Percentiles rank a stretch among this genome's conserved stretches.
Conservation (phyloP, 2,329 filamentous ascomycete genomes). For the Hypoxylon sp. region DNA sequence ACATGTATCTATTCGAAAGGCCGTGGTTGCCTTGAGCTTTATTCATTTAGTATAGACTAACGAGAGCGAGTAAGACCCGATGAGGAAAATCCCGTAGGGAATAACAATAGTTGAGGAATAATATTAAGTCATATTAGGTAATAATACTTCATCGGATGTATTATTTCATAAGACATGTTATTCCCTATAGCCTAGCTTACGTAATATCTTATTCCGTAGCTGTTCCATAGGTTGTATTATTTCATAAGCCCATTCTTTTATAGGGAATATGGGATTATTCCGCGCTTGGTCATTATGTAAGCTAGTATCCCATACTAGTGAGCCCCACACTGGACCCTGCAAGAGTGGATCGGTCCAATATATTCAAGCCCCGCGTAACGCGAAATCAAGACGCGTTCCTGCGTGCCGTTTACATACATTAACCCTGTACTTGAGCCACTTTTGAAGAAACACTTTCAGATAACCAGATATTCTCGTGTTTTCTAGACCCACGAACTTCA, state of each 20-base stretch:
- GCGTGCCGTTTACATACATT: slow-evolving; percentile 38
- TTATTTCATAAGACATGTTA: too few species aligned
- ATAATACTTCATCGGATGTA: too few species aligned
- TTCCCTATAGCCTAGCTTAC: too few species aligned
- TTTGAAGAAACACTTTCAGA: slow-evolving; percentile 16
- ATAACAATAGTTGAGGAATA: too few species aligned
- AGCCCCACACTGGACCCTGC: not conserved
- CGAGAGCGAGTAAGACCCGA: not conserved
- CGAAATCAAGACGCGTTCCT: slow-evolving; percentile 27
- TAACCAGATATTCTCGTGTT: slow-evolving; percentile 20
- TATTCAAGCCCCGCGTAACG: slow-evolving; percentile 29
- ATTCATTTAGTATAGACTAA: not conserved
- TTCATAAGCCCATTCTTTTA: too few species aligned
- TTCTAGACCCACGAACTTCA: slow-evolving; percentile 13
- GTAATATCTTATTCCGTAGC: too few species aligned
- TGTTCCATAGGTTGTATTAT: too few species aligned
- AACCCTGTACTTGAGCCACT: slow-evolving; percentile 11
- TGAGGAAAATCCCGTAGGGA: not conserved
- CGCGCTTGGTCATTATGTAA: too few species aligned
- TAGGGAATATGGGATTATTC: too few species aligned
- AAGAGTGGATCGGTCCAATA: not conserved
- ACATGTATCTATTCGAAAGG: slow-evolving; percentile 14
- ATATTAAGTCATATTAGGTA: too few species aligned
- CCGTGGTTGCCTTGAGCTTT: slow-evolving; percentile 12
- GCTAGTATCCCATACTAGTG: not conserved